A percentile compares a stretch with the other conserved stretches of the same genome.
These are phyloP conservation scores for Lasiodiplodia theobromae DNA, from an alignment of 2,329 filamentous ascomycete genomes.

Conservation along the genomic window DNA sequence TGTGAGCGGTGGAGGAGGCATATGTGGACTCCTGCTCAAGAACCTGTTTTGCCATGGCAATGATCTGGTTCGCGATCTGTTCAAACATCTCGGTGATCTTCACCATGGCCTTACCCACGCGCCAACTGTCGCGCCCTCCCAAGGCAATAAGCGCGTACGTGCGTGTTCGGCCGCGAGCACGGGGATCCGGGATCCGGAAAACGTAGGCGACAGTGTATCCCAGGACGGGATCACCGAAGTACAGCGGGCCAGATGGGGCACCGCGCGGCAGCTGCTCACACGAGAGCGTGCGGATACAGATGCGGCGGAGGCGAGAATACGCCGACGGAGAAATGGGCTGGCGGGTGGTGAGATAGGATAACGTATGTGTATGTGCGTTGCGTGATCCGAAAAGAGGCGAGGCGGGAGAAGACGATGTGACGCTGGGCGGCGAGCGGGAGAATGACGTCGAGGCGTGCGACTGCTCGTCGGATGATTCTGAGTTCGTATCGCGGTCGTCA, in stretches of 20 bases:
- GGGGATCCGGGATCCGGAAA: conserved; percentile 65
- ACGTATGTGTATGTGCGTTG: conserved; percentile 59
- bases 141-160: conserved; percentile 65
- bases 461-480: conserved; percentile 46
- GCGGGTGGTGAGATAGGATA: conserved; percentile 65
- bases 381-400: conserved; percentile 53
- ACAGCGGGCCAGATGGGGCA: conserved; percentile 64
- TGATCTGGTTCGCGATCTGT: conserved; percentile 60
- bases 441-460: conserved; percentile 45
- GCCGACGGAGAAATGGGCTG: conserved; percentile 61
- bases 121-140: conserved; percentile 63
- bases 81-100: conserved; percentile 56
- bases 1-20: conserved; percentile 32
- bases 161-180: conserved; percentile 63
- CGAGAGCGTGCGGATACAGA: conserved; percentile 65
- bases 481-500: conserved; percentile 28
- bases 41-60: conserved; percentile 50
- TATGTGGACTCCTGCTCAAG: conserved; percentile 45
- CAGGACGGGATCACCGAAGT: conserved; percentile 62
- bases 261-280: conserved; percentile 64
- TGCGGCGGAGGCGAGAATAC: conserved; percentile 63
- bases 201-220: conserved; percentile 67
- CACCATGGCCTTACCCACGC: conserved; percentile 51
- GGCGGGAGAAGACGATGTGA: conserved; percentile 45
- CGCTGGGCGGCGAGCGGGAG: conserved; percentile 37